A percentile compares a stretch with the other conserved stretches of the same genome.
Conservation (phyloP, 2,329 filamentous ascomycete species). For the Cladophialophora bantiana region DNA sequence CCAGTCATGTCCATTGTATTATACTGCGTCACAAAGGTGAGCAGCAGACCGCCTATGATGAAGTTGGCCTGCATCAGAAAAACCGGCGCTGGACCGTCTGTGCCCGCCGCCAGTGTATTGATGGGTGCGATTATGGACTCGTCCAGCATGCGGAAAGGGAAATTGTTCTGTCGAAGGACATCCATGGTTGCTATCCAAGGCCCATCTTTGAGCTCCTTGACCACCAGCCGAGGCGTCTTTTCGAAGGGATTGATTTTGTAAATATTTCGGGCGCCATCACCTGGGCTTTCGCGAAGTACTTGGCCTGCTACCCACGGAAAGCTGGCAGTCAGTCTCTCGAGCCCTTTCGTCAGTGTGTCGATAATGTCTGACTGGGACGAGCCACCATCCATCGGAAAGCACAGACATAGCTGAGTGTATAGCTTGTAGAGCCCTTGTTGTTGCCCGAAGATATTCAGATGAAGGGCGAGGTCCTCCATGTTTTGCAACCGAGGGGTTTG, state of each 20-base stretch:
- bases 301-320: constrained; percentile 60
- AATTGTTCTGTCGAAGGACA: constrained; percentile 48
- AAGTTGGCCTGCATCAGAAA: constrained; percentile 59
- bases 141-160: constrained; percentile 59
- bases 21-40: constrained; percentile 60
- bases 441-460: constrained; percentile 17
- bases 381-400: constrained; percentile 46
- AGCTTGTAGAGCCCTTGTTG: constrained; percentile 24
- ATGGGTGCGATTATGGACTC: constrained; percentile 53
- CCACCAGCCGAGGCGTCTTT: constrained; percentile 46
- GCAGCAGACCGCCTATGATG: constrained; percentile 57
- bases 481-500: neutral
- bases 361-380: constrained; percentile 41
- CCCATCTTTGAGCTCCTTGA: constrained; percentile 55
- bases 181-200: constrained; percentile 49
- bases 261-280: constrained; percentile 39
- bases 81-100: constrained; percentile 48
- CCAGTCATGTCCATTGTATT: constrained; percentile 61
- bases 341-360: constrained; percentile 46
- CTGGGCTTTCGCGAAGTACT: constrained; percentile 48
- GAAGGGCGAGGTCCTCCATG: constrained; percentile 15
- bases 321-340: constrained; percentile 47
- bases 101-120: constrained; percentile 46
- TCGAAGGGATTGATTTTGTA: constrained; percentile 50
- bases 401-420: constrained; percentile 49